phyloP scores from a whole-genome alignment of 345 rosid species.

The Noccaea bulbosa region DNA sequence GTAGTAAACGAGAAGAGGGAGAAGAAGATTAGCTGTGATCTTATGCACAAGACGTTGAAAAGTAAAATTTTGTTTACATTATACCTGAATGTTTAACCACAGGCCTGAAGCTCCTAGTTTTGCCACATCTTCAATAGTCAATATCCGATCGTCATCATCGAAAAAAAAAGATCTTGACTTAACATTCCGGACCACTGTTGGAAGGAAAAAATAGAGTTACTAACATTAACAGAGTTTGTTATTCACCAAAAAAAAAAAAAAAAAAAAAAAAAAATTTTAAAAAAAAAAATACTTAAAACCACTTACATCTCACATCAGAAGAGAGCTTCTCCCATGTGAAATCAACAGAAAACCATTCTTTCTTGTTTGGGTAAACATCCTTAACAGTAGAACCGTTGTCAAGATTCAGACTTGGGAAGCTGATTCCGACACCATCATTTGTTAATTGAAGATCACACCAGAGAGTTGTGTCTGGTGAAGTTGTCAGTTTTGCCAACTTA shows the following conservation, averaged over 20 bases:
- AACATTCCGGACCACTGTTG: slow-evolving; percentile 57
- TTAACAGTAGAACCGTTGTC: no score
- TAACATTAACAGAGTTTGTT: slow-evolving; percentile 13
- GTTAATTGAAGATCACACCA: slow-evolving; percentile 88
- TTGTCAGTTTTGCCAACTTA: slow-evolving; percentile 6
- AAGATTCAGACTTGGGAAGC: slow-evolving; percentile 54
- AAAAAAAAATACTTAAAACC: no score
- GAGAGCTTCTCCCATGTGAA: no score
- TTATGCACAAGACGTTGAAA: background rate
- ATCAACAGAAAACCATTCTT: no score
- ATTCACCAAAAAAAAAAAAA: slow-evolving; percentile 12
- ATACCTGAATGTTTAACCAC: slow-evolving; percentile 81
- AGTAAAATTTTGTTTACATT: slow-evolving; percentile 14
- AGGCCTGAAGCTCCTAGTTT: slow-evolving; percentile 42
- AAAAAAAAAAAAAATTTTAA: slow-evolving; percentile 33
- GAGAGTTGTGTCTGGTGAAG: slow-evolving; percentile 44
- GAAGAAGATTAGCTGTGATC: slow-evolving; percentile 16
- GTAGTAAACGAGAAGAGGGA: background rate
- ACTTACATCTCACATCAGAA: no score
- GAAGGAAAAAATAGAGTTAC: slow-evolving; percentile 7
- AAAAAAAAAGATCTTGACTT: slow-evolving; percentile 49
- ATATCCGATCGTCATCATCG: slow-evolving; percentile 37
- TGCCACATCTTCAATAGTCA: slow-evolving; percentile 45
- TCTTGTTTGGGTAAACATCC: no score
- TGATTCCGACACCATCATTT: slow-evolving; percentile 68